These are phyloP conservation scores for Ramaria rubella DNA, from an alignment of 768 basidiomycete species.

Conservation along the genomic window DNA sequence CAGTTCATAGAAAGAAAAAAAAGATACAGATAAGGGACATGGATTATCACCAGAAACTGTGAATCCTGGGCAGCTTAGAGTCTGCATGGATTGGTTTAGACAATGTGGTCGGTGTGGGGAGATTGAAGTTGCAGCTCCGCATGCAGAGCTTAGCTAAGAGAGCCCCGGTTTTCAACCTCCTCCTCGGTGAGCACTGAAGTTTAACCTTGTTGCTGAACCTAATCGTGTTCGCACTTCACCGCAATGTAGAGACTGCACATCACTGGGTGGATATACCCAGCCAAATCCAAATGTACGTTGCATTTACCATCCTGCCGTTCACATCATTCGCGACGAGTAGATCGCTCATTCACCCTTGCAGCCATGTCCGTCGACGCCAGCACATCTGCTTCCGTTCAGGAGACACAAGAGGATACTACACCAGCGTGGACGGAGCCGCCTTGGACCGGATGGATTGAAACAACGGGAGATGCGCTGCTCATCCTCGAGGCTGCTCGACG, in stretches of 20 bases:
- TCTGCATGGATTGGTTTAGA: no score
- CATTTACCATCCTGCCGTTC: not conserved
- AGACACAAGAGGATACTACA: slow-evolving; percentile 22
- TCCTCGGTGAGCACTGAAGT: slow-evolving; percentile 11
- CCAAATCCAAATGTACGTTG: not conserved
- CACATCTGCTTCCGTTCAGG: slow-evolving; percentile 2
- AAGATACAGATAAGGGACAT: no score
- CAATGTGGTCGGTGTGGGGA: not conserved
- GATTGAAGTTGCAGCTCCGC: slow-evolving; percentile 6
- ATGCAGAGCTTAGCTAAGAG: slow-evolving; percentile 1
- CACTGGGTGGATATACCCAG: not conserved
- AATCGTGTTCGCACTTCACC: slow-evolving; percentile 3
- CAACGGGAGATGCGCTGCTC: slow-evolving; percentile 91
- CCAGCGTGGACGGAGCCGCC: slow-evolving; percentile 80
- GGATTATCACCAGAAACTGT: no score
- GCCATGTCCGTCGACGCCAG: not conserved
- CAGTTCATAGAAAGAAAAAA: no score
- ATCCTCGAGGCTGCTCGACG: slow-evolving; percentile 90
- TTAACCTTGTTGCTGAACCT: slow-evolving; percentile 12
- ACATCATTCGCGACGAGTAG: not conserved
- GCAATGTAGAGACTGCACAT: slow-evolving; percentile 1
- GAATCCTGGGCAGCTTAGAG: no score
- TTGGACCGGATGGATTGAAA: slow-evolving; percentile 92
- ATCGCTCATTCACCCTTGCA: no score
- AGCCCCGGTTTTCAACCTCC: slow-evolving; percentile 12